Evolutionary conservation across 805 yeast genomes (phyloP).

Genomic region (Suhomyces tanzawaensis): DNA sequence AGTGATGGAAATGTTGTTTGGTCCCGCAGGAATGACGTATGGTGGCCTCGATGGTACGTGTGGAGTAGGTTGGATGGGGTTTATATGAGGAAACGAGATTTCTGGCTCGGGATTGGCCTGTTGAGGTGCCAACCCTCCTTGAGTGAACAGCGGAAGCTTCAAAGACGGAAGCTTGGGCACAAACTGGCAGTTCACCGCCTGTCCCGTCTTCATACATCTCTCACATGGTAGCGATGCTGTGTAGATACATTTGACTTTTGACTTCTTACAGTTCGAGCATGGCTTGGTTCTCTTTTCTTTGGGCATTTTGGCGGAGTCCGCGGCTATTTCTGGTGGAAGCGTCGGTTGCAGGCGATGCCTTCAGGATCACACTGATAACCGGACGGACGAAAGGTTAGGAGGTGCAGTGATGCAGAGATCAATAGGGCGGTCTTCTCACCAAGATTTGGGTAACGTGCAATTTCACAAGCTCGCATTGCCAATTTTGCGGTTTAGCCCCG

Average conservation of each 20-base stretch:
- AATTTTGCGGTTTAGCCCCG: background rate
- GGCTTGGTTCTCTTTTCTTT: conserved; percentile 52
- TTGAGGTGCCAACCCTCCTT: background rate
- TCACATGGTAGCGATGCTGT: conserved; percentile 50
- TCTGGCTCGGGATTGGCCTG: background rate
- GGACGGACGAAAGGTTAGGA: too few relatives aligned
- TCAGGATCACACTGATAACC: too few relatives aligned
- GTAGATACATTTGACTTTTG: conserved; percentile 63
- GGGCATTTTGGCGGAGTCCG: conserved; percentile 16
- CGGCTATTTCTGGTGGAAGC: too few relatives aligned
- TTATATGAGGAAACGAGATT: conserved; percentile 3
- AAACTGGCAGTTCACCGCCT: conserved; percentile 49
- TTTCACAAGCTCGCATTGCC: too few relatives aligned
- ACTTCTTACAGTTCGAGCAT: conserved; percentile 58
- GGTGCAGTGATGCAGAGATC: too few relatives aligned
- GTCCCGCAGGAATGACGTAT: background rate
- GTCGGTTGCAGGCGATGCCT: too few relatives aligned
- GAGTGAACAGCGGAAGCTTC: conserved; percentile 11
- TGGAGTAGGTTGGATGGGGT: conserved; percentile 1
- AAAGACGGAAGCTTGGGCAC: conserved; percentile 51
- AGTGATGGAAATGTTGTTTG: background rate
- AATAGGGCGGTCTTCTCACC: too few relatives aligned
- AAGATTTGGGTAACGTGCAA: too few relatives aligned
- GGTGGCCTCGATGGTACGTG: background rate
- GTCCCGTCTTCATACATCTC: conserved; percentile 51